phyloP scores from a whole-genome alignment of 805 yeast genomes.

The Brettanomyces anomalus region DNA sequence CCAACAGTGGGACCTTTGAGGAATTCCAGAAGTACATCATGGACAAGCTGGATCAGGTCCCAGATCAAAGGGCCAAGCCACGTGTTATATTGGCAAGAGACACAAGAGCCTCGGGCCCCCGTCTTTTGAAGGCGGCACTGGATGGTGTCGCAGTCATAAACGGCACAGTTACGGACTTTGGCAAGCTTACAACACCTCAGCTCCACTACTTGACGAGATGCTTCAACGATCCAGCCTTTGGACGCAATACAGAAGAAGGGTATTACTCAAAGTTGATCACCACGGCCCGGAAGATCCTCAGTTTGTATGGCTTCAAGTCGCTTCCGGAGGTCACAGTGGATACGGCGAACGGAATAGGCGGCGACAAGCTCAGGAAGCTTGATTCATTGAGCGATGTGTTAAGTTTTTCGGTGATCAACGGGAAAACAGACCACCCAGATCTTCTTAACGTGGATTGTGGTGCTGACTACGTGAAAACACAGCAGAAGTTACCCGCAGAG shows the following conservation, averaged over 20 bases:
- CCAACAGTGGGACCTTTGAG: constrained; percentile 50
- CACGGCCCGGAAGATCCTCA: constrained; percentile 40
- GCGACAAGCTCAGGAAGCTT: constrained; percentile 50
- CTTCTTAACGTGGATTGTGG: constrained; percentile 76
- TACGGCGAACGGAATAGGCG: constrained; percentile 97
- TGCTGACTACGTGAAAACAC: constrained; percentile 91
- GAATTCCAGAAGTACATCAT: constrained; percentile 33
- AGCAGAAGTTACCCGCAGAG: constrained; percentile 67
- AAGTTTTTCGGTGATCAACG: constrained; percentile 41
- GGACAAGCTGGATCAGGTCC: constrained; percentile 3
- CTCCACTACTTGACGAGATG: constrained; percentile 78
- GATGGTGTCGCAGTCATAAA: constrained; percentile 51
- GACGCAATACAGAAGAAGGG: constrained; percentile 54
- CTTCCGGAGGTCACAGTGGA: constrained; percentile 52
- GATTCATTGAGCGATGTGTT: constrained; percentile 24
- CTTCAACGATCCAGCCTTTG: constrained; percentile 55
- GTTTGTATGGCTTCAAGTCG: constrained; percentile 13
- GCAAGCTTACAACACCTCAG: constrained; percentile 86
- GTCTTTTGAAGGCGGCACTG: constrained; percentile 46
- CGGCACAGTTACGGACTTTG: constrained; percentile 43
- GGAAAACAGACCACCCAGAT: constrained; percentile 41
- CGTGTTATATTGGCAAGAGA: constrained; percentile 71
- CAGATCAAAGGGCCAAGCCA: neutral
- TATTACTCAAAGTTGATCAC: constrained; percentile 56
- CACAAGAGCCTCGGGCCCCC: constrained; percentile 77